Evolutionary conservation across 495 filamentous ascomycete genomes (phyloP), one percentile per base, ranked within the genome.

Genomic region (Penicillium cataractarum): DNA sequence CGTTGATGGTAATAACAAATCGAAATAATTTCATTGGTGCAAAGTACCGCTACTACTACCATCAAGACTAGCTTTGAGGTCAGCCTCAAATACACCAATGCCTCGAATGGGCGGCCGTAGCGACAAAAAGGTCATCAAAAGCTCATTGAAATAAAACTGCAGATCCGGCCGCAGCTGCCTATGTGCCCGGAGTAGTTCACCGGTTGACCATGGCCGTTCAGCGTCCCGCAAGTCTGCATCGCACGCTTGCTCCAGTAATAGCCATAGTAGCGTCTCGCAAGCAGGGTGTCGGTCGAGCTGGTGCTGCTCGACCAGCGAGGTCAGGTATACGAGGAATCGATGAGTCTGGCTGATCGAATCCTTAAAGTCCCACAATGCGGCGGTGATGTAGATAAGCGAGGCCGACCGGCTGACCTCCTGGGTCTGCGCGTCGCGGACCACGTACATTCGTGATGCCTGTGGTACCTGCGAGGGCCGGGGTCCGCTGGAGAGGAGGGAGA

Each of bases 181-280:
- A 35, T 78, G 74, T 22, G 67, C 73, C 37, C 64, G 67, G 9
- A 80, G 57, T 40, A 82, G 65, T 55, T 76, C 76, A 2, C 77
- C 74, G 0, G 74, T 75, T 1, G 70, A 74, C 79, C 79, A 82
- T 13, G 66, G 69, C 4, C 78, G 76, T 55, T 79, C 72, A 1
- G 76, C 66, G 19, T 78, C 71, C 46, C 69, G 73, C 61, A 82
- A 40, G 60, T 80, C 76, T 7, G 66, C 48, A 19, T 76, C 74
- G 50, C 69, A 76, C 0, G 60, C 63, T 63, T 82, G 77, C 51
- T 80, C 76, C 8, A 82, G 52, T 12, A 82, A 65, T 8, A 78
- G 57, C 74, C 76, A 82, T n/a, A 79, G 61, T 8, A 82, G 73
- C 2, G 76, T 78, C 66, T 82, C 79, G 52, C 76, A 79, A 6